phyloP scores from a whole-genome alignment of 2,329 filamentous ascomycete genomes.

The Fusarium penzigii region DNA sequence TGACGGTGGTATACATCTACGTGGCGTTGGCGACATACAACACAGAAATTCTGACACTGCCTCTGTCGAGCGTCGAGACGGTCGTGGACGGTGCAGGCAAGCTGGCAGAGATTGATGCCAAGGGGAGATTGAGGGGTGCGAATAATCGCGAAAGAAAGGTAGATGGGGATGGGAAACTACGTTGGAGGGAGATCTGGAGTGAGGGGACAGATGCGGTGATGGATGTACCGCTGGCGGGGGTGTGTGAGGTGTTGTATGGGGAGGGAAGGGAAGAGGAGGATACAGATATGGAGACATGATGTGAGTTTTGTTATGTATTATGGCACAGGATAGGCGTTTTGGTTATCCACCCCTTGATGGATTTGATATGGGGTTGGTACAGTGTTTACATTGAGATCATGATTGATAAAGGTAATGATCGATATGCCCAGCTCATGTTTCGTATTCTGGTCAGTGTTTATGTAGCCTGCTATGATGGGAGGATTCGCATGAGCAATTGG shows the following conservation, averaged over 20 bases:
- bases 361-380: neutral
- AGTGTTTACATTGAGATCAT: neutral
- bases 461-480: no score
- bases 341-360: neutral
- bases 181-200: constrained; percentile 86
- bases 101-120: constrained; percentile 77
- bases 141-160: constrained; percentile 39
- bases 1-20: constrained; percentile 88
- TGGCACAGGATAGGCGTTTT: neutral
- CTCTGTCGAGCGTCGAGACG: constrained; percentile 78
- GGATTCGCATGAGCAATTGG: no score
- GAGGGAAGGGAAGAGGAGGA: constrained; percentile 43
- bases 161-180: constrained; percentile 42
- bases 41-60: constrained; percentile 81
- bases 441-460: no score
- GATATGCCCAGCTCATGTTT: neutral
- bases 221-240: constrained; percentile 92
- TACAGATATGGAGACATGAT: constrained; percentile 15
- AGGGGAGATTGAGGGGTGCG: constrained; percentile 53
- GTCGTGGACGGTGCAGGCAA: constrained; percentile 89
- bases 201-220: constrained; percentile 95
- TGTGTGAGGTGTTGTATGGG: constrained; percentile 92
- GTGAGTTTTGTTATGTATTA: neutral
- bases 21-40: constrained; percentile 91
- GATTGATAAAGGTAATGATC: neutral